Base-by-base conservation (phyloP, 495 filamentous ascomycete species). In the Talaromyces liani region DNA sequence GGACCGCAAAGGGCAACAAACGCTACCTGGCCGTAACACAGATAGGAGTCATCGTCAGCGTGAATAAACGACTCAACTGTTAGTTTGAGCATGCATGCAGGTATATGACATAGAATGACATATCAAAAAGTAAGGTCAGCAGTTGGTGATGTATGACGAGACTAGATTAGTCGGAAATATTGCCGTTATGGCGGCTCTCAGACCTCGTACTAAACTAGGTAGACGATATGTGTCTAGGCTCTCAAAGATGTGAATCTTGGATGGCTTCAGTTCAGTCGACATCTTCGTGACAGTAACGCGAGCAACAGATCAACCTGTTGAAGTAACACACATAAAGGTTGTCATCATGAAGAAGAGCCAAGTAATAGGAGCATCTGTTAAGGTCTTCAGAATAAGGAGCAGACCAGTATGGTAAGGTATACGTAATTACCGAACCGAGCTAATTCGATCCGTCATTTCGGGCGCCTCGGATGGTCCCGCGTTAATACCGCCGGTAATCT, bases 401-500 rank as follows among this genome's bases (percentile, higher is more conserved):
- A 36, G 33, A 10, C 9, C 8, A 36, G 45, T 49, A 49, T n/a
- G 16, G 29, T 31, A 31, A 31, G 29, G 45, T 49, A 24, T 24
- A 49, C 45, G 16, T 20, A 18, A 20, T 49, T 18, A 20, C 45
- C n/a, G 45, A 20, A 49, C 10, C 1, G 36, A 41, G 45, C 45
- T 49, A 20, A 18, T 49, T 18, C 6, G 45, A 49, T 49, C 45
- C 45, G 45, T 20, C 45, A 18, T 49, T 20, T 56, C 5, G 53
- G 53, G 53, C 53, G 53, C 53, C n/a, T 56, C 53, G 53, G 53
- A 25, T 31, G 53, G 53, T 56, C 53, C 53, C 53, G 53, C 24
- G 53, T 56, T 29, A 27, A 18, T 25, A 27, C 45, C 27, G 24
- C 53, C 49, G 49, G 49, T 54, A 54, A 54, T 54, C 49, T 14